Base-by-base conservation (phyloP, 352 stramenopile species). In the Phytophthora syringae region DNA sequence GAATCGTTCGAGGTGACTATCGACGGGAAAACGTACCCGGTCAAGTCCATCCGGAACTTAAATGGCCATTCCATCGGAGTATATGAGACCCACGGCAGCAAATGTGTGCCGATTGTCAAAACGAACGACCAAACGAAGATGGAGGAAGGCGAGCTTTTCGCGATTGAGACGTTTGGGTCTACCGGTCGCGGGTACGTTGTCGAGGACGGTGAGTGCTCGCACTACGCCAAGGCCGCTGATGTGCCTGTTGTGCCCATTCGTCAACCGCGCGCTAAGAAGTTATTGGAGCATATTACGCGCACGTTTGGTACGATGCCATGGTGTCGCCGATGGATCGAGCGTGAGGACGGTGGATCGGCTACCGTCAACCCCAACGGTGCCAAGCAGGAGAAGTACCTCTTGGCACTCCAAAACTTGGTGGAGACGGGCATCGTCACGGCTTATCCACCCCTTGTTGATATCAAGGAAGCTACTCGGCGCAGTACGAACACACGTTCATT, bases 401-500 rank as follows among this genome's bases (percentile, higher is more conserved):
- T 97, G 52, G 97, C 93, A 20, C 79, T 99, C 21, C 98, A 99
- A 73, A 98, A 99, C 70, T 84, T 99, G 9, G 98, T 98, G 49
- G 97, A 99, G 77, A 95, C 93, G 44, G 97, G 97, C 24, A 93
- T 99, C 63, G 88, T 99, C 34, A 89, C 64, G 72, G 80, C 82
- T 1, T 99, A 99, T 72, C 97, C 97, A 18, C 98, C 97, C n/a
- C 86, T 99, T 2, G 96, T 93, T 60, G 98, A 99, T 74, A 80
- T 92, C 34, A 92, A 92, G 76, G 97, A 97, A 99, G 85, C 63
- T 99, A 99, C 76, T 98, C 98, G 34, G 97, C 98, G 15, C 98
- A 99, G 81, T 99, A 99, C 79, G 98, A 99, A 77, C 98, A 99
- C 84, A 99, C 97, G 9, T 86, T 99, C 56, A 90, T 99, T 28